phyloP scores from a whole-genome alignment of 2,329 filamentous ascomycete genomes.

The Exophiala phaeomuriformis region DNA sequence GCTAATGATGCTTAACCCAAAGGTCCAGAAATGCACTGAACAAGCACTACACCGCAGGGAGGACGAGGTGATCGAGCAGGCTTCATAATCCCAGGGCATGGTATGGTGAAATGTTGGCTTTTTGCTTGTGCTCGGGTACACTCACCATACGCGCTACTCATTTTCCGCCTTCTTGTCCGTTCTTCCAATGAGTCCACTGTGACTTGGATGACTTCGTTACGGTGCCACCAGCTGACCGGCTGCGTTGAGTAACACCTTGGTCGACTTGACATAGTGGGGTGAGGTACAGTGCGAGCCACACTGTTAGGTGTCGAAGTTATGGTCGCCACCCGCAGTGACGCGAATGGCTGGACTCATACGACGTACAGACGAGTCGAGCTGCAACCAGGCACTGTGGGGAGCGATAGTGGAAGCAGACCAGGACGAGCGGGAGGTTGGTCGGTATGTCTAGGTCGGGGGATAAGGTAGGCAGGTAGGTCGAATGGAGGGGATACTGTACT shows the following conservation, averaged over 20 bases:
- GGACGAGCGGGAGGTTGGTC: too few species aligned
- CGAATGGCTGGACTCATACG: too few species aligned
- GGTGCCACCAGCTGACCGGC: constrained; percentile 13
- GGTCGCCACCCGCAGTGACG: background rate
- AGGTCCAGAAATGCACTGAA: too few species aligned
- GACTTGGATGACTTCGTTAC: constrained; percentile 14
- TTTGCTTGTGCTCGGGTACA: background rate
- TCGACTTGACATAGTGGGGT: constrained; percentile 6
- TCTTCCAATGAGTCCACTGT: constrained; percentile 11
- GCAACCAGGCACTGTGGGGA: too few species aligned
- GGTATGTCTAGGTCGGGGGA: too few species aligned
- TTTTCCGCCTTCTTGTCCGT: constrained; percentile 11
- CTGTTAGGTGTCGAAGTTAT: background rate
- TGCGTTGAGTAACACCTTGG: constrained; percentile 7
- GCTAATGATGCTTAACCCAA: too few species aligned
- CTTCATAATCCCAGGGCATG: background rate
- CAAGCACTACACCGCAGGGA: too few species aligned
- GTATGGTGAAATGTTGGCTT: background rate
- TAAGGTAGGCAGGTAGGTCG: too few species aligned
- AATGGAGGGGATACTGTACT: too few species aligned
- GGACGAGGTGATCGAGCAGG: background rate
- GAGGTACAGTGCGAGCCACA: background rate
- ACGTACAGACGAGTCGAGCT: too few species aligned
- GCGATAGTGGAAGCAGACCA: too few species aligned
- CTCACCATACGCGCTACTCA: constrained; percentile 4